Evolutionary conservation across 257 asterid genomes (phyloP).

Genomic region (Solanum dulcamara): DNA sequence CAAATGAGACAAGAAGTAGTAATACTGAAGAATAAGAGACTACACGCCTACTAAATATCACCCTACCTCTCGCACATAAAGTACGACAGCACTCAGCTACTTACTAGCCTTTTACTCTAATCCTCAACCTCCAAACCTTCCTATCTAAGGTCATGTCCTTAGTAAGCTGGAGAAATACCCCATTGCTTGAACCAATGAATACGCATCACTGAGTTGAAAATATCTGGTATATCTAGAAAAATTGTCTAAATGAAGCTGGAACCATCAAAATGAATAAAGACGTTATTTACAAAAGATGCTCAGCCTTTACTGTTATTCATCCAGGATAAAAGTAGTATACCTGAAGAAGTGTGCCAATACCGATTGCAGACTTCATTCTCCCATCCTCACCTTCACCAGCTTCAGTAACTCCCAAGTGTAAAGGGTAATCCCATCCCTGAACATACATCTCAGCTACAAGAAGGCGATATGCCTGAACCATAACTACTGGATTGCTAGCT

Average conservation of each 20-base stretch:
- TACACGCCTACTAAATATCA: neutral
- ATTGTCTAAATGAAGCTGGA: neutral
- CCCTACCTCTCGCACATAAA: neutral
- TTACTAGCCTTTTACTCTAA: neutral
- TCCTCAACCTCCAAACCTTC: neutral
- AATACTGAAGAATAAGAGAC: neutral
- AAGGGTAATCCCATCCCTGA: constrained; percentile 97
- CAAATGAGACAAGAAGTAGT: neutral
- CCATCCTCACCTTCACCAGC: constrained; percentile 99
- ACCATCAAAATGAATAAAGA: neutral
- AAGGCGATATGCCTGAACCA: constrained; percentile 97
- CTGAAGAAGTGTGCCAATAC: constrained; percentile 96
- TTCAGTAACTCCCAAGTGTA: constrained; percentile 96
- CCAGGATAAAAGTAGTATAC: constrained; percentile 14
- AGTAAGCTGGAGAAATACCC: neutral
- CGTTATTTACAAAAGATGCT: neutral
- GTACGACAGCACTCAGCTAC: neutral
- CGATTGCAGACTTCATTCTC: constrained; percentile 97
- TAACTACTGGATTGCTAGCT: constrained; percentile 97
- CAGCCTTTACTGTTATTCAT: neutral
- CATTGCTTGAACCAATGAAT: neutral
- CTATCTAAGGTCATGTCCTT: neutral
- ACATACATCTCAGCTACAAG: constrained; percentile 98
- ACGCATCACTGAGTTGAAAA: neutral
- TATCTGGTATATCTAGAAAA: neutral